Evolutionary conservation across 2,329 filamentous ascomycete species (phyloP).

Genomic region (Exophiala sp.): DNA sequence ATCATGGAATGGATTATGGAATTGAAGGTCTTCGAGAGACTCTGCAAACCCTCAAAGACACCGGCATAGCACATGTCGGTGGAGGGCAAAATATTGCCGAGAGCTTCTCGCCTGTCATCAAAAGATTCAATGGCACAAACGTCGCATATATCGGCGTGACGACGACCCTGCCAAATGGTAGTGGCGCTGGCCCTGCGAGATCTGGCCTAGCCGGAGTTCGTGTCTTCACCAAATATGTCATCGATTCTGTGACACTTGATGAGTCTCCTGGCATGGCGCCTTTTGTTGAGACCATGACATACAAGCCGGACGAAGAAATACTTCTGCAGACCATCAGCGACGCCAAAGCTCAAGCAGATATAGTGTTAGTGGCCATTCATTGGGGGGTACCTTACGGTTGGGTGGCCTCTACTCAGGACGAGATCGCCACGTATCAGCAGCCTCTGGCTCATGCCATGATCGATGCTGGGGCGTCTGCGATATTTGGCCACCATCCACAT

Average conservation of each 20-base stretch:
- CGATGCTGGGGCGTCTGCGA: conserved; percentile 8
- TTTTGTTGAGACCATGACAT: conserved; percentile 6
- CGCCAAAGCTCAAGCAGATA: conserved; percentile 6
- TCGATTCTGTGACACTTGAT: conserved; percentile 8
- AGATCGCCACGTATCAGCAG: conserved; percentile 12
- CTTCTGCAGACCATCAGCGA: conserved; percentile 6
- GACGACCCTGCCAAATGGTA: conserved; percentile 10
- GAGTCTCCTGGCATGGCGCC: conserved; percentile 11
- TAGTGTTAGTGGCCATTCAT: conserved; percentile 10
- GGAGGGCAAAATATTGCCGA: not conserved
- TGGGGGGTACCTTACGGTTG: conserved; percentile 11
- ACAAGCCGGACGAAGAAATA: conserved; percentile 10
- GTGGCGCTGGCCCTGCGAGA: not conserved
- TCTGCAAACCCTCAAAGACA: not conserved
- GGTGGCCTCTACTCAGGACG: conserved; percentile 5
- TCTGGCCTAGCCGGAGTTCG: conserved; percentile 9
- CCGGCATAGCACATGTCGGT: conserved; percentile 7
- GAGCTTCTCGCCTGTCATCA: conserved; percentile 3
- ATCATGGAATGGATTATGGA: conserved; percentile 13
- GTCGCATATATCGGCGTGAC: conserved; percentile 11
- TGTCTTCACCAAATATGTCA: conserved; percentile 12
- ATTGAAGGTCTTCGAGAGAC: conserved; percentile 2
- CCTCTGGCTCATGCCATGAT: conserved; percentile 9
- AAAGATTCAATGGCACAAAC: not conserved
- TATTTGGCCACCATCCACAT: conserved; percentile 14